Evolutionary conservation across 768 basidiomycete species (phyloP).

Genomic region (Calocera cornea): DNA sequence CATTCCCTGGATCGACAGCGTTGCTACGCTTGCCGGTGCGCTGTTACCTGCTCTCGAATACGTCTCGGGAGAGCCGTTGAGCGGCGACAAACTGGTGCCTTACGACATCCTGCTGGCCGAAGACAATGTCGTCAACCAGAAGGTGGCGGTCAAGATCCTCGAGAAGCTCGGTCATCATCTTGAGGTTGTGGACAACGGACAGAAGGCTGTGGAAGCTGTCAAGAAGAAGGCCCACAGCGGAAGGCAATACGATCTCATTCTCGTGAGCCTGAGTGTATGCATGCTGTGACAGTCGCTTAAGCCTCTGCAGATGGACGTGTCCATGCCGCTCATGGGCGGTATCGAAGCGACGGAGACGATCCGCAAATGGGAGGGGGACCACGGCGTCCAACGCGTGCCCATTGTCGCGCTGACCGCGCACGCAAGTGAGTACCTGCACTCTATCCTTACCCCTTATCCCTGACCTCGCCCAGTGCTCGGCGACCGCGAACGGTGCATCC

Average conservation of each 20-base stretch:
- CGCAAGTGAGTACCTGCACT: slow-evolving; percentile 52
- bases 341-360: slow-evolving; percentile 95
- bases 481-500: slow-evolving; percentile 58
- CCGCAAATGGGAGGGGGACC: slow-evolving; percentile 65
- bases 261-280: slow-evolving; percentile 40
- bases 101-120: slow-evolving; percentile 94
- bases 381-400: slow-evolving; percentile 57
- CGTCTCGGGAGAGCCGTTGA: slow-evolving; percentile 80
- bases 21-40: slow-evolving; percentile 81
- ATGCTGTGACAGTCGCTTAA: slow-evolving; percentile 5
- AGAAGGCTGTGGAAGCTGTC: slow-evolving; percentile 83
- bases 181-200: slow-evolving; percentile 95
- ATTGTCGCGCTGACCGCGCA: slow-evolving; percentile 97
- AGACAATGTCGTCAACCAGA: slow-evolving; percentile 92
- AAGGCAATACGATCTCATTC: slow-evolving; percentile 79
- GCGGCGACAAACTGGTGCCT: slow-evolving; percentile 69
- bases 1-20: slow-evolving; percentile 76
- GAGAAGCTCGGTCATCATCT: slow-evolving; percentile 93
- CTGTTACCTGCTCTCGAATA: slow-evolving; percentile 89
- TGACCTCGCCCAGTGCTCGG: slow-evolving; percentile 57
- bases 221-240: slow-evolving; percentile 56
- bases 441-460: background rate
- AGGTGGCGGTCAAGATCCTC: slow-evolving; percentile 88
- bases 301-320: slow-evolving; percentile 75
- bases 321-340: slow-evolving; percentile 97